A percentile compares a stretch with the other conserved stretches of the same genome.
phyloP scores from a whole-genome alignment of 2,329 filamentous ascomycete genomes.

The Aspergillus sojae region DNA sequence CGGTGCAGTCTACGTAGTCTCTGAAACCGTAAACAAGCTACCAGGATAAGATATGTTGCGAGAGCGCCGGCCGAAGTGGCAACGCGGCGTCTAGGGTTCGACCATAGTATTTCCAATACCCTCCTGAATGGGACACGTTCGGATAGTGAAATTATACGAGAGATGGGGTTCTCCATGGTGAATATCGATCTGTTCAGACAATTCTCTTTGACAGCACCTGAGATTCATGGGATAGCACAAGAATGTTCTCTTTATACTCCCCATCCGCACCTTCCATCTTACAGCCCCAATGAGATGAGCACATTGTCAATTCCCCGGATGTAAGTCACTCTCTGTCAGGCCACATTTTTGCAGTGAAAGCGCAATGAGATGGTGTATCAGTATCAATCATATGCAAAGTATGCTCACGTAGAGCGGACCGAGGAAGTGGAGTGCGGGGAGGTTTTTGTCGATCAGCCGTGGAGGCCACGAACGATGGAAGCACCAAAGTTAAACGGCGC shows the following conservation, averaged over 20 bases:
- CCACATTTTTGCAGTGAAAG: not conserved
- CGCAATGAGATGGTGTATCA: not conserved
- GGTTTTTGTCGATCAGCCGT: conserved; percentile 7
- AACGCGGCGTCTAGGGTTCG: conserved; percentile 8
- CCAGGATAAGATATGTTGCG: conserved; percentile 25
- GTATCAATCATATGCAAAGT: conserved; percentile 8
- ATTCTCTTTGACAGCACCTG: not conserved
- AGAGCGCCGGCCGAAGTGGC: conserved; percentile 8
- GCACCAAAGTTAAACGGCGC: not conserved
- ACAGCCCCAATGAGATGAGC: not conserved
- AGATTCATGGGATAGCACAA: too few relatives aligned
- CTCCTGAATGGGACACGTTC: conserved; percentile 9
- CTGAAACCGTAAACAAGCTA: conserved; percentile 30
- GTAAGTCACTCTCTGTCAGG: not conserved
- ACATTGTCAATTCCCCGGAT: not conserved
- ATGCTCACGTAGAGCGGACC: not conserved
- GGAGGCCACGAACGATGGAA: not conserved
- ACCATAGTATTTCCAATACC: conserved; percentile 8
- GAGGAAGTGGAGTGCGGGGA: conserved; percentile 1
- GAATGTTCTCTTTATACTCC: not conserved
- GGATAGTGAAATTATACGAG: not conserved
- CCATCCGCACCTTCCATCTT: not conserved
- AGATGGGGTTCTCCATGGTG: conserved; percentile 14
- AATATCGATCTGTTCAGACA: not conserved
- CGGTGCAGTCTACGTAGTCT: conserved; percentile 38